These are phyloP conservation scores for Yamadazyma scolyti DNA, from an alignment of 805 yeast species.

Conservation along the genomic window DNA sequence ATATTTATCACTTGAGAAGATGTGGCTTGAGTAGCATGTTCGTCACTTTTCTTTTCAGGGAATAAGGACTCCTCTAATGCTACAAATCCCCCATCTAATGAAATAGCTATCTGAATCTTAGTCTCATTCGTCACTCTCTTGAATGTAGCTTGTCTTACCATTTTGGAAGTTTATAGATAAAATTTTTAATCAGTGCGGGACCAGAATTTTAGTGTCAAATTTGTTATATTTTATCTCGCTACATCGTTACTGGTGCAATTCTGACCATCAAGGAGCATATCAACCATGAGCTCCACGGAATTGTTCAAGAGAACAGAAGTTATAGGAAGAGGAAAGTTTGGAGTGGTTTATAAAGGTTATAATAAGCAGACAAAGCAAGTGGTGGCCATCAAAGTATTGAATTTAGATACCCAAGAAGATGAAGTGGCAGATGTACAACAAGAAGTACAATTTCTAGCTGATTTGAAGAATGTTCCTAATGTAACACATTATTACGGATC, in stretches of 20 bases:
- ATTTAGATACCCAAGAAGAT: slow-evolving; percentile 88
- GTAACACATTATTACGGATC: slow-evolving; percentile 92
- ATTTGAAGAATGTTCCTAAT: slow-evolving; percentile 81
- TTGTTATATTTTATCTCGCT: no score
- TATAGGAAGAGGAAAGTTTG: slow-evolving; percentile 95
- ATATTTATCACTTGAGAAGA: slow-evolving; percentile 70
- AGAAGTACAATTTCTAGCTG: slow-evolving; percentile 83
- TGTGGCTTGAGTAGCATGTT: slow-evolving; percentile 69
- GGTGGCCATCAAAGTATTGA: slow-evolving; percentile 90
- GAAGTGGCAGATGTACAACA: slow-evolving; percentile 93
- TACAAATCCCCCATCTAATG: slow-evolving; percentile 82
- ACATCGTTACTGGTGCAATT: no score
- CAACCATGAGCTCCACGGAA: slow-evolving; percentile 2
- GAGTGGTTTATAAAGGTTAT: slow-evolving; percentile 89
- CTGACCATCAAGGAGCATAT: no score
- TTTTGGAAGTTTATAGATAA: no score
- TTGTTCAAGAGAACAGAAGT: slow-evolving; percentile 70
- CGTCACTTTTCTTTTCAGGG: slow-evolving; percentile 22
- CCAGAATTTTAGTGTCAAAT: no score
- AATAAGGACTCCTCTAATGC: slow-evolving; percentile 60
- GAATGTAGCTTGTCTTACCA: slow-evolving; percentile 41
- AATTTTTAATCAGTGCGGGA: no score
- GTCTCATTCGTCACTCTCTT: slow-evolving; percentile 88
- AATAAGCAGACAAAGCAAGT: slow-evolving; percentile 66
- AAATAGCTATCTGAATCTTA: slow-evolving; percentile 78